Percentiles rank a stretch among this genome's conserved stretches.
Conservation (phyloP, 2,329 filamentous ascomycete genomes). For the Colletotrichum spaethianum region DNA sequence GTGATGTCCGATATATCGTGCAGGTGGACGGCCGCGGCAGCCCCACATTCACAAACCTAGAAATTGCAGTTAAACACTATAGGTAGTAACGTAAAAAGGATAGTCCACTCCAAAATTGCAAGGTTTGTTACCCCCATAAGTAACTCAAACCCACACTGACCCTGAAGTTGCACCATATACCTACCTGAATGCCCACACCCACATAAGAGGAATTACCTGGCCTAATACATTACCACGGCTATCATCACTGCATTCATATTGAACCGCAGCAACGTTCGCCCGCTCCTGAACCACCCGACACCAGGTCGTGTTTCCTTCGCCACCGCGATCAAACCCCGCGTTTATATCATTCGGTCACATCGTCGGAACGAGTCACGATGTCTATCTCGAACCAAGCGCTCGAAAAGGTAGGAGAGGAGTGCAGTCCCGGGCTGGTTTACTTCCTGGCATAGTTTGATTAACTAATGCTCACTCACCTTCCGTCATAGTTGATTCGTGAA, state of each 20-base stretch:
- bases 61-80: background rate
- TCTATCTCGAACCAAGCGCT: slow-evolving; percentile 94
- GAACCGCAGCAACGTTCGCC: background rate
- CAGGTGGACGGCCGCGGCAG: background rate
- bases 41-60: background rate
- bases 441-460: background rate
- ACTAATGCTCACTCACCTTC: slow-evolving; percentile 28
- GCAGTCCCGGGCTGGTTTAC: background rate
- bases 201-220: background rate
- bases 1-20: background rate
- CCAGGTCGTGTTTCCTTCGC: background rate
- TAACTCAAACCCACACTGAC: background rate
- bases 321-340: background rate
- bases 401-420: slow-evolving; percentile 78
- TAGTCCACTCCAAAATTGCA: background rate
- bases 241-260: background rate
- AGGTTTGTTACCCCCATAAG: background rate
- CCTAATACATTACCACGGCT: background rate
- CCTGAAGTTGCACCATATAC: background rate
- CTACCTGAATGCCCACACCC: background rate
- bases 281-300: background rate
- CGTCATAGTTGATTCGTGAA: slow-evolving; percentile 84
- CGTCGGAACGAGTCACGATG: slow-evolving; percentile 68
- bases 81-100: background rate
- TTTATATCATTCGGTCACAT: background rate